Percentiles rank a stretch among this genome's conserved stretches.
phyloP scores from a whole-genome alignment of 306 rosid species.

The Fragaria vesca region DNA sequence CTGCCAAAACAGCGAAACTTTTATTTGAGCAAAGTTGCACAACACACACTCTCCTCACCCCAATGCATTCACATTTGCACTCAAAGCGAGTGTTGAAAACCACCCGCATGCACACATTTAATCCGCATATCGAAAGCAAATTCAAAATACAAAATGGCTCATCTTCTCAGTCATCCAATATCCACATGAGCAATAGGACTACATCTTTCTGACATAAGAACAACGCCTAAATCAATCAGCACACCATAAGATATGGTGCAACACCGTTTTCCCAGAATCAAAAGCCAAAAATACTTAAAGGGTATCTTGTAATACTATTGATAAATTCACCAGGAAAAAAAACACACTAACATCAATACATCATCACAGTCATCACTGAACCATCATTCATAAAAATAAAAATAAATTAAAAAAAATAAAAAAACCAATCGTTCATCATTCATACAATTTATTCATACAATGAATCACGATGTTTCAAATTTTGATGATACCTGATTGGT shows the following conservation, averaged over 20 bases:
- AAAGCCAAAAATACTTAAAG: neutral
- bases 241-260: neutral
- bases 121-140: neutral
- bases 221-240: neutral
- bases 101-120: neutral
- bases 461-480: neutral
- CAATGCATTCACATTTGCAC: neutral
- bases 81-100: neutral
- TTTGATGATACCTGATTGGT: constrained; percentile 49
- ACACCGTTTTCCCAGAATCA: neutral
- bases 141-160: neutral
- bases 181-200: too few species aligned
- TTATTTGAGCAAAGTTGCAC: neutral
- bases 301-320: neutral
- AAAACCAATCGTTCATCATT: neutral
- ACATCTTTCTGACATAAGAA: neutral
- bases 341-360: neutral
- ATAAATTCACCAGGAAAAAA: neutral
- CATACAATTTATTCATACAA: neutral
- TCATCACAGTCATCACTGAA: neutral
- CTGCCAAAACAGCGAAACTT: constrained; percentile 31
- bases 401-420: too few species aligned
- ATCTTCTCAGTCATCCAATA: constrained; percentile 8
- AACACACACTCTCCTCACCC: neutral
- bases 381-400: neutral